Percentiles rank a stretch among this genome's conserved stretches.
phyloP scores from a whole-genome alignment of 305 asterid genomes.

The Withania somnifera region DNA sequence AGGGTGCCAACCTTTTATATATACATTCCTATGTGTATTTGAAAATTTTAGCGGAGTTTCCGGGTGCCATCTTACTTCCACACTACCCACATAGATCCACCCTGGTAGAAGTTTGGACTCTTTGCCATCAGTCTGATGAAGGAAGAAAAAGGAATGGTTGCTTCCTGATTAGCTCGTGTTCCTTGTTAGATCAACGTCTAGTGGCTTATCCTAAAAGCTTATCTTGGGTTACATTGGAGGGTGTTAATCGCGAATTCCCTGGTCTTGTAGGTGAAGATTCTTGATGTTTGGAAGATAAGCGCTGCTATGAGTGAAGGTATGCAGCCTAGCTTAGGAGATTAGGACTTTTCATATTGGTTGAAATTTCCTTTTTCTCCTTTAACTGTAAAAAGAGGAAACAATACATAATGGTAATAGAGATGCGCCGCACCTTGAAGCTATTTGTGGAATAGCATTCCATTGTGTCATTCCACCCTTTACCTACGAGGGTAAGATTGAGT shows the following conservation, averaged over 20 bases:
- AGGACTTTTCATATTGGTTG: neutral
- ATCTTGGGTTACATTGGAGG: neutral
- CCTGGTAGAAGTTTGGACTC: neutral
- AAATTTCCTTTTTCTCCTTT: neutral
- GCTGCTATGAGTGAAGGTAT: neutral
- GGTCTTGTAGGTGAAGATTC: neutral
- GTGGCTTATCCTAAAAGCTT: neutral
- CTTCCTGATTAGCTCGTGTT: neutral
- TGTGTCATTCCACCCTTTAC: neutral
- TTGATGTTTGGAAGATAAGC: neutral
- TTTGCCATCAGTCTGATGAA: neutral
- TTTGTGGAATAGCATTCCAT: neutral
- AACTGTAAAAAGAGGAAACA: neutral
- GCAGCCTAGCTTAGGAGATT: neutral
- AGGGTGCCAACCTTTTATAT: neutral
- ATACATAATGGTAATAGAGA: neutral
- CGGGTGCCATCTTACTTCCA: neutral
- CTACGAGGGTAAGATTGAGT: neutral
- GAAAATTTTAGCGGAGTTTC: neutral
- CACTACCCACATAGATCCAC: neutral
- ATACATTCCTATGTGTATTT: neutral
- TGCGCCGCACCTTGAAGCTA: neutral
- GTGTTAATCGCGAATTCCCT: neutral
- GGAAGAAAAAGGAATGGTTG: neutral
- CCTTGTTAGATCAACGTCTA: neutral